Percentiles rank a stretch among this genome's conserved stretches.
These are phyloP conservation scores for Zarea fungicola DNA, from an alignment of 2,329 filamentous ascomycete genomes.

Conservation along the genomic window DNA sequence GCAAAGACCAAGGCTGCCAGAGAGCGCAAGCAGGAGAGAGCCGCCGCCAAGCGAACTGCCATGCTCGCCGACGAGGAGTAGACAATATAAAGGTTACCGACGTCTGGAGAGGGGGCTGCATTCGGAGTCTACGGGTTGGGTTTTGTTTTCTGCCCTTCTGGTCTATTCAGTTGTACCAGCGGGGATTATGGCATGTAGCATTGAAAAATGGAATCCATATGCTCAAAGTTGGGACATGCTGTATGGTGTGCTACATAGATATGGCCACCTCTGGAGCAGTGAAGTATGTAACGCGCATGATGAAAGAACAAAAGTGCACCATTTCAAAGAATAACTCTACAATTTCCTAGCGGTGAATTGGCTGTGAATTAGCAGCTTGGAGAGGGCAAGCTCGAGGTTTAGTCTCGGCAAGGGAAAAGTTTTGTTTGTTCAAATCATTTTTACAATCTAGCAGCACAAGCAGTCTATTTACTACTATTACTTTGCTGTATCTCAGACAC, in stretches of 20 bases:
- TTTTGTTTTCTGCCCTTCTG: constrained; percentile 44
- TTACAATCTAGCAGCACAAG: no score
- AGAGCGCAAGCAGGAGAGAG: constrained; percentile 95
- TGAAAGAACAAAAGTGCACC: constrained; percentile 7
- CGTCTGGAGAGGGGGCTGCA: constrained; percentile 51
- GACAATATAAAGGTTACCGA: constrained; percentile 40
- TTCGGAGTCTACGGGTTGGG: constrained; percentile 57
- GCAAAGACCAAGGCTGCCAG: constrained; percentile 99
- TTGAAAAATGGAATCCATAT: constrained; percentile 51
- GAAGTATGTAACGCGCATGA: constrained; percentile 12
- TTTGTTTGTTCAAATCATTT: no score
- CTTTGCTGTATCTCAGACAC: no score
- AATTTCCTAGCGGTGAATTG: no score
- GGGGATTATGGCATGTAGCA: constrained; percentile 53
- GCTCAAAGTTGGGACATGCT: constrained; percentile 28
- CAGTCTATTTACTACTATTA: no score
- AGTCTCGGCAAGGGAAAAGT: no score
- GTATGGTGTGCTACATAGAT: constrained; percentile 1
- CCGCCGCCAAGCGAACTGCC: constrained; percentile 83
- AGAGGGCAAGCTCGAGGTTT: no score
- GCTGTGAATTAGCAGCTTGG: background rate
- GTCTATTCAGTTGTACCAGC: constrained; percentile 45
- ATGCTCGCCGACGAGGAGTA: constrained; percentile 63
- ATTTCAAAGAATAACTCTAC: background rate
- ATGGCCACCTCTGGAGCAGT: constrained; percentile 3